phyloP scores from a whole-genome alignment of 345 rosid species.

The Sisymbrium altissimum region DNA sequence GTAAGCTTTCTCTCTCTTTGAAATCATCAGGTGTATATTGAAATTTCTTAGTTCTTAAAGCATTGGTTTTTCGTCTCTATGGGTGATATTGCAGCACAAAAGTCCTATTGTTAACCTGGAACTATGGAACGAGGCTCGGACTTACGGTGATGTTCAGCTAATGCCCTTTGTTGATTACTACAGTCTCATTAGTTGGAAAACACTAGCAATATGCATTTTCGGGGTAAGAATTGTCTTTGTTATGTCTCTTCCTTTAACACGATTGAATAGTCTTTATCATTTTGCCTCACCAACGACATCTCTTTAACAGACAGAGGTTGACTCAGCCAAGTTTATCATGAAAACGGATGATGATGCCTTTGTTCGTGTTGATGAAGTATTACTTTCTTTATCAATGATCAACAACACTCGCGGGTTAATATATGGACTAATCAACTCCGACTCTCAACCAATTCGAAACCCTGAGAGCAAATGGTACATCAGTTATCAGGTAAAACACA shows the following conservation, averaged over 20 bases:
- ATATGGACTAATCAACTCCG: conserved; percentile 82
- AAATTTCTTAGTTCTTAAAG: not conserved
- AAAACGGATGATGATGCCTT: conserved; percentile 99
- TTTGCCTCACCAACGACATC: conserved; percentile 27
- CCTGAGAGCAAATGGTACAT: conserved; percentile 96
- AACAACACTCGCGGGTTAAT: conserved; percentile 65
- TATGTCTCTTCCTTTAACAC: conserved; percentile 18
- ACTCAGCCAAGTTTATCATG: conserved; percentile 80
- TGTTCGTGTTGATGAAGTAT: conserved; percentile 86
- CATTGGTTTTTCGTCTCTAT: not conserved
- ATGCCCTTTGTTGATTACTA: conserved; percentile 99
- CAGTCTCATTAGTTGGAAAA: conserved; percentile 95
- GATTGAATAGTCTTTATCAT: conserved; percentile 7
- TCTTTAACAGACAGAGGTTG: conserved; percentile 64
- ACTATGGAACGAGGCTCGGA: conserved; percentile 88
- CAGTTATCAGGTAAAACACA: conserved; percentile 63
- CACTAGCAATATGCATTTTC: conserved; percentile 89
- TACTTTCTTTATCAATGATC: conserved; percentile 57
- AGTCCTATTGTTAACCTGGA: conserved; percentile 83
- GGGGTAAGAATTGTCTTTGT: conserved; percentile 56
- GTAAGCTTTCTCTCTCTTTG: conserved; percentile 44
- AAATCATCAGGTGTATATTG: not conserved
- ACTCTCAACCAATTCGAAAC: conserved; percentile 79
- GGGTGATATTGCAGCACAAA: conserved; percentile 74
- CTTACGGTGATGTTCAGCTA: conserved; percentile 83